These are phyloP conservation scores for Syzygium malaccense DNA, from an alignment of 441 rosid species.

Conservation along the genomic window DNA sequence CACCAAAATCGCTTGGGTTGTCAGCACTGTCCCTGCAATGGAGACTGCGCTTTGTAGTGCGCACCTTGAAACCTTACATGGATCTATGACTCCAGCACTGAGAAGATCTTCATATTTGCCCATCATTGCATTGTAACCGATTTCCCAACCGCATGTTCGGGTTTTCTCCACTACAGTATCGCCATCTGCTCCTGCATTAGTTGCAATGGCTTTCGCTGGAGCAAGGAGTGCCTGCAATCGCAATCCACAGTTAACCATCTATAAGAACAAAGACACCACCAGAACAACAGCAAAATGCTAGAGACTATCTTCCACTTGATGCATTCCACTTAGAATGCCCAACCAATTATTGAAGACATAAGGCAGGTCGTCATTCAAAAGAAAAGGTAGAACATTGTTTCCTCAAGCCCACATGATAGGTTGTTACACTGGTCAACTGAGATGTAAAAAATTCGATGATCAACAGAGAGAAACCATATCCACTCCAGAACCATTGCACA, in stretches of 20 bases:
- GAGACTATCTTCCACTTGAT: background rate
- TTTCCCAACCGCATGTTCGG: conserved; percentile 45
- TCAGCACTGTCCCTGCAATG: conserved; percentile 66
- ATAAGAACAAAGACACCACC: background rate
- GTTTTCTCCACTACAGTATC: conserved; percentile 71
- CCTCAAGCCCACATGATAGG: background rate
- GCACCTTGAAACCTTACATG: conserved; percentile 71
- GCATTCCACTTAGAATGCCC: background rate
- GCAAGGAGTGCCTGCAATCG: conserved; percentile 64
- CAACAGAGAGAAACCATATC: background rate
- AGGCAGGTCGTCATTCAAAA: background rate
- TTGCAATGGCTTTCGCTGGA: conserved; percentile 73
- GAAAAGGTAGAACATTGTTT: background rate
- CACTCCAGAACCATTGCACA: background rate
- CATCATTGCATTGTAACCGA: conserved; percentile 74
- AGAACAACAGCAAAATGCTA: background rate
- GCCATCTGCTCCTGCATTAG: conserved; percentile 77
- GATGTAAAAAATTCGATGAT: background rate
- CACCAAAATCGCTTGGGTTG: conserved; percentile 78
- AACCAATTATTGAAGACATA: background rate
- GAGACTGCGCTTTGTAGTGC: conserved; percentile 85
- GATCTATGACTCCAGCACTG: conserved; percentile 58
- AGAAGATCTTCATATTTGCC: conserved; percentile 71
- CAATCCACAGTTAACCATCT: background rate
- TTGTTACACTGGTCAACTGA: background rate